phyloP scores from a whole-genome alignment of 495 filamentous ascomycete genomes.

The Cairneyella variabilis region DNA sequence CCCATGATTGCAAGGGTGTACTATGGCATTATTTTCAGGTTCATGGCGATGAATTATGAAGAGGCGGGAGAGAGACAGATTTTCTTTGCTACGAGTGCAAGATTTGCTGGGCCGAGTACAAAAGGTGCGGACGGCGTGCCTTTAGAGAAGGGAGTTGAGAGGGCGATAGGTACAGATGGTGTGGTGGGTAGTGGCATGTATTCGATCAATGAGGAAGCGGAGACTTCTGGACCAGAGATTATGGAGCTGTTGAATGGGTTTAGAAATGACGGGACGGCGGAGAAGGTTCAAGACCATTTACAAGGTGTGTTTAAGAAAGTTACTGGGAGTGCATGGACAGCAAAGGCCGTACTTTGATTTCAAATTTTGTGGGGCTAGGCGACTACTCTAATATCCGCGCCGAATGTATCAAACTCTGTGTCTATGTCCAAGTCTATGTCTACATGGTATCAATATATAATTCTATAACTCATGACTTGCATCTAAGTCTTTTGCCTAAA shows the following conservation, averaged over 20 bases:
- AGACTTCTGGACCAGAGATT: conserved; percentile 31
- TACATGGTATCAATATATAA: too few relatives aligned
- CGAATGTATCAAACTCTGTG: too few relatives aligned
- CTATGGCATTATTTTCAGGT: conserved; percentile 19
- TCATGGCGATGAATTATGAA: conserved; percentile 28
- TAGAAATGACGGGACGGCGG: too few relatives aligned
- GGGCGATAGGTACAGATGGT: conserved; percentile 41
- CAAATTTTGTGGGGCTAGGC: too few relatives aligned
- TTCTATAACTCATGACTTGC: too few relatives aligned
- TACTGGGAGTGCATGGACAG: too few relatives aligned
- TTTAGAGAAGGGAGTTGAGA: conserved; percentile 24
- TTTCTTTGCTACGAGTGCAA: conserved; percentile 49
- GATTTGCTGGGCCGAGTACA: conserved; percentile 39
- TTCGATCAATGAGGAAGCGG: conserved; percentile 39
- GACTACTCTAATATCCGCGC: too few relatives aligned
- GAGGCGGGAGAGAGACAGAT: conserved; percentile 54
- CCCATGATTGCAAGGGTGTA: conserved; percentile 2
- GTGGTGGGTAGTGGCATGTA: conserved; percentile 48
- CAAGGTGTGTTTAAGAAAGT: too few relatives aligned
- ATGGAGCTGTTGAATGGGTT: conserved; percentile 33
- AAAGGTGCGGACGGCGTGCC: conserved; percentile 26
- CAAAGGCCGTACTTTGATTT: too few relatives aligned
- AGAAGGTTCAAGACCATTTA: too few relatives aligned
- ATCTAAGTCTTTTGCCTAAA: too few relatives aligned
- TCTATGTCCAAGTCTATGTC: too few relatives aligned